A percentile compares a stretch with the other conserved stretches of the same genome.
Conservation (phyloP, 2,329 filamentous ascomycete species). For the Aspergillus pseudoterreus region DNA sequence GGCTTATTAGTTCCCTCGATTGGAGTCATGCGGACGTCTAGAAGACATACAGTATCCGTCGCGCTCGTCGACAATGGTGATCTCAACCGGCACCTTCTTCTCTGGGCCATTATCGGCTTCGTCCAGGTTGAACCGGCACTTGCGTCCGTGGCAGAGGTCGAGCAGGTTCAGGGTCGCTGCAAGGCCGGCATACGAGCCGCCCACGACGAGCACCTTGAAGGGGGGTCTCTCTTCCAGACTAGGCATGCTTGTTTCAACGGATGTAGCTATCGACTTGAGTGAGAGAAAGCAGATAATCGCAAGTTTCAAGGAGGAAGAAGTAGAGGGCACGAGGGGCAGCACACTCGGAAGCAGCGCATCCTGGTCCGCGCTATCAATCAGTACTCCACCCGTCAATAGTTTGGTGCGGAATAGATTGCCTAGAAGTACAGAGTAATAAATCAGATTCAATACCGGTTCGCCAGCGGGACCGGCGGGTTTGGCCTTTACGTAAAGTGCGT, state of each 20-base stretch:
- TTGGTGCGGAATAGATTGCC: background rate
- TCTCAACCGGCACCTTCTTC: slow-evolving; percentile 33
- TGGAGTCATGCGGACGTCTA: too few species aligned
- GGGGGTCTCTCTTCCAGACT: slow-evolving; percentile 14
- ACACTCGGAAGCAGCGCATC: background rate
- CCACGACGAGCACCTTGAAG: slow-evolving; percentile 61
- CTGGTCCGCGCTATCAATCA: background rate
- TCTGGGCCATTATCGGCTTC: background rate
- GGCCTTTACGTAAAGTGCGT: background rate
- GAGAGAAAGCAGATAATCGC: background rate
- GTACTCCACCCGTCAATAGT: background rate
- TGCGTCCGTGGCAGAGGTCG: slow-evolving; percentile 56
- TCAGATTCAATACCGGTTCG: background rate
- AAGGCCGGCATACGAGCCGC: slow-evolving; percentile 68
- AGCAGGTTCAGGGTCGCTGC: slow-evolving; percentile 64
- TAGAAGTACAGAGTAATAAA: background rate
- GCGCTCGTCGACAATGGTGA: slow-evolving; percentile 70
- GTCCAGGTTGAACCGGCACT: background rate
- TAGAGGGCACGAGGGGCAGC: background rate
- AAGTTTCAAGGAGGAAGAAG: background rate
- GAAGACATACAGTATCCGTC: slow-evolving; percentile 67
- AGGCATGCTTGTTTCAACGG: slow-evolving; percentile 10
- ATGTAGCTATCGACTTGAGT: background rate
- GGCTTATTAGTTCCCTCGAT: background rate
- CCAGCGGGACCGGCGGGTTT: background rate